Base-by-base conservation (phyloP, 495 filamentous ascomycete genomes). In the Penicillium roqueforti region DNA sequence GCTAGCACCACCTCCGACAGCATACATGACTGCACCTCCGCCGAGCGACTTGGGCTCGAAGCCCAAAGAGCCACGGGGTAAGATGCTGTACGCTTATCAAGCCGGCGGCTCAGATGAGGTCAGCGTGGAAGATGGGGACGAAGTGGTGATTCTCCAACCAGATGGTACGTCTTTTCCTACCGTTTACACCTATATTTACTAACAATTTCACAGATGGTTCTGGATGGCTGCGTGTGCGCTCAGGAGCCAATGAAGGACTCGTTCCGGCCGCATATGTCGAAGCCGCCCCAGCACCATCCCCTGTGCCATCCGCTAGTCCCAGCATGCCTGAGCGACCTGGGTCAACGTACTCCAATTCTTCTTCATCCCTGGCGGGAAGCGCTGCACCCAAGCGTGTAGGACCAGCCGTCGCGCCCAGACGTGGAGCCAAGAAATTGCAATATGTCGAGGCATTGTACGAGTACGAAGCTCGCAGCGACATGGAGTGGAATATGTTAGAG, bases 391-490 rank as follows among this genome's bases (percentile, higher is more conserved):
- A 95, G 74, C 95, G 93, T 69, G 88, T 95, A 62, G 93, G 93
- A 0, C 93, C 93, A 1, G 91, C 86, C 0, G 93, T 98, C 13
- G 95, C 92, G 20, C 93, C 93, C 9, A 86, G 87, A 58, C 82
- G 92, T 8, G 92, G 92, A 9, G 93, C 91, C 13, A 96, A 95
- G 83, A 95, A 95, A 62, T 72, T 96, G n/a, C 87, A 87, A 63
- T 95, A 97, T 58, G 92, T 93, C 6, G 89, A 95, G 66, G 93
- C 93, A 3, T 36, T 97, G 66, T 98, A 97, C 62, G 90, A 92
- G 26, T 98, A 98, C 65, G 76, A 85, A 54, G 89, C 92, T 7
- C 82, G 87, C 56, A 91, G 85, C 62, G 90, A 93, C 32, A 82
- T 82, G 28, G 93, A 98, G 69, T 89, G 89, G 73, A 88, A 76